phyloP scores from a whole-genome alignment of 441 rosid genomes.

The Euphorbia celastroides region DNA sequence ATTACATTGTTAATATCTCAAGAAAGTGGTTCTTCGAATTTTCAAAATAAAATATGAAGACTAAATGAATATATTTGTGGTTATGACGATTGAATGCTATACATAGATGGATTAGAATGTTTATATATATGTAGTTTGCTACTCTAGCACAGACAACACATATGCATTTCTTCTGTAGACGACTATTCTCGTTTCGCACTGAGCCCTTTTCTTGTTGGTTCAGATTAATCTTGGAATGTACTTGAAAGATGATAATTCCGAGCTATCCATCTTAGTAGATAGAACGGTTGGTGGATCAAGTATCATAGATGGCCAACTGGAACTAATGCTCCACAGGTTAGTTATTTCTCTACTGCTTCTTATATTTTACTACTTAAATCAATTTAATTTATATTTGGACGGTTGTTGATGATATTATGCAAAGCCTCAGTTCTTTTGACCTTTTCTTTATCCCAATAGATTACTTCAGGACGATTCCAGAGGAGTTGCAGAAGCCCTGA shows the following conservation, averaged over 20 bases:
- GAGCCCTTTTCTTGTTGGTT: constrained; percentile 14
- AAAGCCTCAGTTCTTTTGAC: background rate
- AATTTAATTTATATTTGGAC: background rate
- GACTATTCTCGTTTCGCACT: background rate
- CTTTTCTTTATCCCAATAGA: constrained; percentile 31
- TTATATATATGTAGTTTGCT: background rate
- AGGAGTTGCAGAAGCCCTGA: constrained; percentile 88
- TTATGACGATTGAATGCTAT: background rate
- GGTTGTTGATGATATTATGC: background rate
- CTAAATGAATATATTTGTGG: background rate
- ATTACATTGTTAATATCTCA: background rate
- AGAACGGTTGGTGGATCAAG: constrained; percentile 92
- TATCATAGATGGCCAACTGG: constrained; percentile 84
- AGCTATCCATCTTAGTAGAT: constrained; percentile 89
- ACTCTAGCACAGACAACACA: background rate
- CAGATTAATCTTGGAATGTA: constrained; percentile 95
- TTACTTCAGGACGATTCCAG: constrained; percentile 84
- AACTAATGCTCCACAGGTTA: constrained; percentile 97
- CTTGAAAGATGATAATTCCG: constrained; percentile 59
- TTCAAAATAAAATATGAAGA: background rate
- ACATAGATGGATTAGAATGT: background rate
- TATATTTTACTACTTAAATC: constrained; percentile 1
- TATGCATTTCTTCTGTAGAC: background rate
- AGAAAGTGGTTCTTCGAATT: background rate
- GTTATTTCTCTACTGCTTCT: constrained; percentile 6